Conservation (phyloP, 805 yeast species). For the Lachancea dasiensis region DNA sequence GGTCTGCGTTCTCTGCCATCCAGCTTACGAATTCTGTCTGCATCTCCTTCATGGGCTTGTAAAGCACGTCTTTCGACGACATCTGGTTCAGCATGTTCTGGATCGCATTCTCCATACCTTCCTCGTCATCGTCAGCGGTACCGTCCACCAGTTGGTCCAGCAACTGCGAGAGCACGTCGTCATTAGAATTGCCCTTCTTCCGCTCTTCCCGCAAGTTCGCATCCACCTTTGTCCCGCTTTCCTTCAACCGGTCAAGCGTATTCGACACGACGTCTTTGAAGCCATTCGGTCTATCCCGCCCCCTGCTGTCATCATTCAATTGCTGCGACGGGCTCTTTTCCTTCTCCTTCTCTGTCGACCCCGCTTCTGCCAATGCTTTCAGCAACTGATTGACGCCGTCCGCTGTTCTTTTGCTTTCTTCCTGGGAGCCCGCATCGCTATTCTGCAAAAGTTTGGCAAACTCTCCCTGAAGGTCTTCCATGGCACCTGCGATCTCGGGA, state of each 20-base stretch:
- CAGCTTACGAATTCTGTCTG: constrained; percentile 66
- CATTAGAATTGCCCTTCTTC: constrained; percentile 41
- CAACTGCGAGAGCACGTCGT: constrained; percentile 55
- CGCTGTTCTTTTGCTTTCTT: constrained; percentile 20
- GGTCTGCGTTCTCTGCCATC: constrained; percentile 49
- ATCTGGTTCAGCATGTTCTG: constrained; percentile 76
- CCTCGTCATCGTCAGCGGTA: constrained; percentile 20
- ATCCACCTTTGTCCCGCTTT: constrained; percentile 67
- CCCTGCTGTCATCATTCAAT: constrained; percentile 3
- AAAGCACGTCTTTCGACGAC: constrained; percentile 77
- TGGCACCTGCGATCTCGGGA: constrained; percentile 28
- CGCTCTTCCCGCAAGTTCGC: constrained; percentile 45
- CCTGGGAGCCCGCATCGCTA: constrained; percentile 8
- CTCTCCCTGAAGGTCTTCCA: constrained; percentile 24
- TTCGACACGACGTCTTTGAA: constrained; percentile 73
- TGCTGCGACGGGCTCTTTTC: too few relatives aligned
- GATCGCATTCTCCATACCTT: constrained; percentile 52
- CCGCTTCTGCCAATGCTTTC: constrained; percentile 24
- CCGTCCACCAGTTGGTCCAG: constrained; percentile 52
- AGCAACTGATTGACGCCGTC: constrained; percentile 35
- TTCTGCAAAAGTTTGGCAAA: constrained; percentile 23
- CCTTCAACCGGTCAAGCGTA: constrained; percentile 74
- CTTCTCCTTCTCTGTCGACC: too few relatives aligned
- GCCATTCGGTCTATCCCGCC: constrained; percentile 30
- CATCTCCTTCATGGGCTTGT: constrained; percentile 82